Conservation (phyloP, 1,139 yeast genomes). For the Blastobotrys persicus region DNA sequence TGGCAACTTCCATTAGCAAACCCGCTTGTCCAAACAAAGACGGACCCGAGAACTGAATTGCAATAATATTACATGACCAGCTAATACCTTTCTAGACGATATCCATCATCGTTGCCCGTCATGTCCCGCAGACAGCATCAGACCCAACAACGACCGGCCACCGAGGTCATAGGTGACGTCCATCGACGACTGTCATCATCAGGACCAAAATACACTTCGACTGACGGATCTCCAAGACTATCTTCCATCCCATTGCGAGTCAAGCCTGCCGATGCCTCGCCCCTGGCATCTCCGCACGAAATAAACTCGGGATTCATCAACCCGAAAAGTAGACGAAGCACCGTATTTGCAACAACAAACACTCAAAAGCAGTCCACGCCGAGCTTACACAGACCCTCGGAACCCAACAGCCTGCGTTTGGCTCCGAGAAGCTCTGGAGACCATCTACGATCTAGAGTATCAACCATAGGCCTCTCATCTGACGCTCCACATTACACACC, state of each 20-base stretch:
- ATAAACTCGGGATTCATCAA: constrained; percentile 3
- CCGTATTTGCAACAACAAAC: background rate
- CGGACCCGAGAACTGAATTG: too few relatives aligned
- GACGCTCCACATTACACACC: background rate
- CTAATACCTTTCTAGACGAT: constrained; percentile 13
- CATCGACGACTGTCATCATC: constrained; percentile 24
- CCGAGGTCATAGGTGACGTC: constrained; percentile 27
- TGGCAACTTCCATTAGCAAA: too few relatives aligned
- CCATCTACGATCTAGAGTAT: too few relatives aligned
- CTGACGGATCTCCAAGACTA: constrained; percentile 13
- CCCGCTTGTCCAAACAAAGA: too few relatives aligned
- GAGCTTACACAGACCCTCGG: too few relatives aligned
- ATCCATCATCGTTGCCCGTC: constrained; percentile 24
- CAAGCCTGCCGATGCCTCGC: constrained; percentile 3
- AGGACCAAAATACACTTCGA: constrained; percentile 10
- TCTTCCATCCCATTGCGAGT: constrained; percentile 23
- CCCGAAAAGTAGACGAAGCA: constrained; percentile 11
- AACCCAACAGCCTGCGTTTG: too few relatives aligned
- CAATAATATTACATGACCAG: too few relatives aligned
- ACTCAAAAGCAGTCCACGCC: too few relatives aligned
- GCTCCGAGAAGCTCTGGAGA: too few relatives aligned
- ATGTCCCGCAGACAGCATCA: constrained; percentile 13
- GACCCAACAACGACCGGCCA: constrained; percentile 21
- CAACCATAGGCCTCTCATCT: too few relatives aligned
- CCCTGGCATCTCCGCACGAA: constrained; percentile 8